These are phyloP conservation scores for Scedosporium apiospermum DNA, from an alignment of 2,329 filamentous ascomycete species.

Conservation along the genomic window DNA sequence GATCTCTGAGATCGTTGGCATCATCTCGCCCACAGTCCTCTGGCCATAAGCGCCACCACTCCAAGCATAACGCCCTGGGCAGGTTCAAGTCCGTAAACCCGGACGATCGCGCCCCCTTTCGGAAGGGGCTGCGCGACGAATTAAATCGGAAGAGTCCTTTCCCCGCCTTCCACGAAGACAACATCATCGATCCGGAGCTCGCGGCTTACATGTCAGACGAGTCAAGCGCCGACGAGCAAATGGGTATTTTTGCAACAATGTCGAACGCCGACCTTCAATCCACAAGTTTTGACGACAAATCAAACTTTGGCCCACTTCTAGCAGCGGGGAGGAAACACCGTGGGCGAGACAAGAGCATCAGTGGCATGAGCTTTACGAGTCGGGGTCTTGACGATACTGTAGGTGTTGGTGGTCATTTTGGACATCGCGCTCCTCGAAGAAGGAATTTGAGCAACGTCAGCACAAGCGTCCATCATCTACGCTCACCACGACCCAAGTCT, in stretches of 20 bases:
- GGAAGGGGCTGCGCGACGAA: slow-evolving; percentile 60
- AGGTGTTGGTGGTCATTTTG: slow-evolving; percentile 28
- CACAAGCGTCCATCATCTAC: slow-evolving; percentile 53
- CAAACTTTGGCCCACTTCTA: slow-evolving; percentile 63
- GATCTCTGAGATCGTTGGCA: slow-evolving; percentile 71
- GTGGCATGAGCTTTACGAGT: slow-evolving; percentile 58
- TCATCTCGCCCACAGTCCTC: slow-evolving; percentile 64
- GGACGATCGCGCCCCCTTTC: slow-evolving; percentile 78
- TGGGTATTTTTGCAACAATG: slow-evolving; percentile 71
- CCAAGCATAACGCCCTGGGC: slow-evolving; percentile 74
- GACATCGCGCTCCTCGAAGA: slow-evolving; percentile 53
- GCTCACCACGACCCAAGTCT: slow-evolving; percentile 61
- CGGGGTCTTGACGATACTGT: slow-evolving; percentile 60
- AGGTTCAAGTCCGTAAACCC: slow-evolving; percentile 56
- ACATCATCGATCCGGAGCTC: slow-evolving; percentile 94
- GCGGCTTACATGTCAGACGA: slow-evolving; percentile 94
- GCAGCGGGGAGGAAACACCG: slow-evolving; percentile 68
- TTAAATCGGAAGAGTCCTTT: slow-evolving; percentile 55
- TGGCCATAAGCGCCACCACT: slow-evolving; percentile 76
- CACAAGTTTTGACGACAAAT: slow-evolving; percentile 64
- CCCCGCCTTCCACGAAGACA: slow-evolving; percentile 95
- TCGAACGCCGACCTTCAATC: slow-evolving; percentile 56
- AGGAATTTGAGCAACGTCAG: slow-evolving; percentile 82
- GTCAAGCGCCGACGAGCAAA: slow-evolving; percentile 86
- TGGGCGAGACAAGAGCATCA: slow-evolving; percentile 65